Conservation (phyloP, 306 rosid genomes). For the Cyamopsis tetragonoloba region DNA sequence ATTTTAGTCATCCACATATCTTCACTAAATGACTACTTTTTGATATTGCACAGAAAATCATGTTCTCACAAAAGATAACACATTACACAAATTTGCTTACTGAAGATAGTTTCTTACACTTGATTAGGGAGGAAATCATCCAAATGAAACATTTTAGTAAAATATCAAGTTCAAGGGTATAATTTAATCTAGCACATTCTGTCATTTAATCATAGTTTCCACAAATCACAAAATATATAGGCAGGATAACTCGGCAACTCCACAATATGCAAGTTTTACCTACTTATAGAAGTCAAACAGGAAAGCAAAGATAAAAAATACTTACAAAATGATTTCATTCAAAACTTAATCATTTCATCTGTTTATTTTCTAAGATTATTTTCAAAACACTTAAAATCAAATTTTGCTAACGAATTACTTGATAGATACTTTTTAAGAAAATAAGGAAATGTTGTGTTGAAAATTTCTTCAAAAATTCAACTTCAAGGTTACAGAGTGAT, state of each 20-base stretch:
- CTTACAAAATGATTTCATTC: not conserved
- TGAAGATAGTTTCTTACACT: not conserved
- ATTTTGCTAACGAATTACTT: not conserved
- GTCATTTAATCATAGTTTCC: not conserved
- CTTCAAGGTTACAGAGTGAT: too few species aligned
- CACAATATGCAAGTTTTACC: not conserved
- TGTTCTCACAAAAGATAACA: not conserved
- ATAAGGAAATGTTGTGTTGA: not conserved
- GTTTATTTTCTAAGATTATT: not conserved
- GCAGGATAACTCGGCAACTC: not conserved
- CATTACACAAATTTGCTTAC: not conserved
- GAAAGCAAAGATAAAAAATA: not conserved
- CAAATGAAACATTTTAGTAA: not conserved
- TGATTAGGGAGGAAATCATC: not conserved
- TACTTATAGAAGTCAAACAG: not conserved
- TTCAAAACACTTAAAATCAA: slow-evolving; percentile 3
- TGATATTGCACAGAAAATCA: not conserved
- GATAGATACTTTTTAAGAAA: not conserved
- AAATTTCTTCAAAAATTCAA: not conserved
- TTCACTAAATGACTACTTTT: not conserved
- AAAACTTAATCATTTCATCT: not conserved
- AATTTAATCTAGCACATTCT: not conserved
- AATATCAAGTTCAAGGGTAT: not conserved
- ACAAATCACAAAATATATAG: not conserved
- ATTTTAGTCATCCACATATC: not conserved